Percentiles rank a stretch among this genome's conserved stretches.
Evolutionary conservation across 1,284 basidiomycete species (phyloP).

Genomic region (Ganoderma meredithae): DNA sequence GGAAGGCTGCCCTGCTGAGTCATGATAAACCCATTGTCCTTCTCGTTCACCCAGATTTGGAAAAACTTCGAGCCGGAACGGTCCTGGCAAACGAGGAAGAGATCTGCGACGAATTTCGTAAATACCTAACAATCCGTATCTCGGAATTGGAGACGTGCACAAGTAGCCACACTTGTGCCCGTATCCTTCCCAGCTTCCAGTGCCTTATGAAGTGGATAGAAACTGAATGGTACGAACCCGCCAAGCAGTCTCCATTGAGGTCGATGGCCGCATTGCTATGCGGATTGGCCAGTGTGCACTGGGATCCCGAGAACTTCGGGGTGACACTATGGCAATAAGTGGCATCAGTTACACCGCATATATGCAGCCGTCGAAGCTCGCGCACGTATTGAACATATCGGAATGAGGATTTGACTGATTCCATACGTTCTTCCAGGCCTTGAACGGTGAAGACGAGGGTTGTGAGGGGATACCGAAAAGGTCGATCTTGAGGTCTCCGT

Average conservation of each 20-base stretch:
- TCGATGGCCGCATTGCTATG: conserved; percentile 98
- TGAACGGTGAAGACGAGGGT: conserved; percentile 50
- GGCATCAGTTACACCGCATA: conserved; percentile 1
- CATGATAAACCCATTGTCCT: conserved; percentile 77
- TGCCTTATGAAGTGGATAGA: neutral
- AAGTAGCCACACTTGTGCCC: neutral
- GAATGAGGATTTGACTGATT: conserved; percentile 60
- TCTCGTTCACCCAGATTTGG: conserved; percentile 93
- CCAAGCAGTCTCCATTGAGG: conserved; percentile 94
- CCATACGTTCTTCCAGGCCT: conserved; percentile 83
- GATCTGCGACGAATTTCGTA: conserved; percentile 55
- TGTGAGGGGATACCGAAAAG: conserved; percentile 77
- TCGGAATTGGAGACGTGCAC: neutral
- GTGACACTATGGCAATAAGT: conserved; percentile 50
- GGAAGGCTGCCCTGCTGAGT: conserved; percentile 79
- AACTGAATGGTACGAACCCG: conserved; percentile 57
- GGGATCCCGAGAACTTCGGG: conserved; percentile 64
- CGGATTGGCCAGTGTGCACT: conserved; percentile 84
- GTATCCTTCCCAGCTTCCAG: neutral
- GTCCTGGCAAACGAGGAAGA: conserved; percentile 90
- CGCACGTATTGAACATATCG: conserved; percentile 69
- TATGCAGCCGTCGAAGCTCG: conserved; percentile 12
- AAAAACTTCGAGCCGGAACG: conserved; percentile 64
- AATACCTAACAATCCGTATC: neutral
- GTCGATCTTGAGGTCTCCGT: conserved; percentile 91